phyloP scores from a whole-genome alignment of 495 filamentous ascomycete genomes.

The Hyaloscypha finlandica region DNA sequence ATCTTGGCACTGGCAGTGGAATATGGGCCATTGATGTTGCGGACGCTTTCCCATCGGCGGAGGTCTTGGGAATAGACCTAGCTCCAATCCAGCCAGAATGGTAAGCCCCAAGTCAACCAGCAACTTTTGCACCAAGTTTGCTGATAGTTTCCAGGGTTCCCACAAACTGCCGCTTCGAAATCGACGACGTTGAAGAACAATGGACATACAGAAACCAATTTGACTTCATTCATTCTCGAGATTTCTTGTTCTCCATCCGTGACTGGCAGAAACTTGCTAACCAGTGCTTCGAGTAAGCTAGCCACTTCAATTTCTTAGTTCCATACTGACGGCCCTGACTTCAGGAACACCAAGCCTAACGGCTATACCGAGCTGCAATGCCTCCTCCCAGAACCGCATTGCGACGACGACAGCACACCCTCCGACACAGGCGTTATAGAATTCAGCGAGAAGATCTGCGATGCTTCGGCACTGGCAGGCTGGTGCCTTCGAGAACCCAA shows the following conservation, averaged over 20 bases:
- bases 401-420: conserved; percentile 23
- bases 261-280: conserved; percentile 22
- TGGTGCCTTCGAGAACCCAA: conserved; percentile 7
- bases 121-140: neutral
- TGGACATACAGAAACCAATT: conserved; percentile 38
- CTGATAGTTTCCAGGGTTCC: conserved; percentile 23
- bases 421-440: conserved; percentile 12
- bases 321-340: neutral
- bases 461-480: conserved; percentile 9
- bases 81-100: conserved; percentile 28
- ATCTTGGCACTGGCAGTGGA: conserved; percentile 60
- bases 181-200: conserved; percentile 39
- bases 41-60: conserved; percentile 27
- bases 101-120: conserved; percentile 21
- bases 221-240: conserved; percentile 37
- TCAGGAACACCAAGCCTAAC: conserved; percentile 26
- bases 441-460: conserved; percentile 10
- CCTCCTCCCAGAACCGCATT: conserved; percentile 11
- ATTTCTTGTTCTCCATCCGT: conserved; percentile 22
- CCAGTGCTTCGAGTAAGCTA: conserved; percentile 27
- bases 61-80: conserved; percentile 28
- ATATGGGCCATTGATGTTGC: conserved; percentile 33
- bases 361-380: conserved; percentile 26
- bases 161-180: conserved; percentile 39
- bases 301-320: neutral